Evolutionary conservation across 129 eudicot genomes (phyloP).

Genomic region (carrot (Daucus carota)): DNA sequence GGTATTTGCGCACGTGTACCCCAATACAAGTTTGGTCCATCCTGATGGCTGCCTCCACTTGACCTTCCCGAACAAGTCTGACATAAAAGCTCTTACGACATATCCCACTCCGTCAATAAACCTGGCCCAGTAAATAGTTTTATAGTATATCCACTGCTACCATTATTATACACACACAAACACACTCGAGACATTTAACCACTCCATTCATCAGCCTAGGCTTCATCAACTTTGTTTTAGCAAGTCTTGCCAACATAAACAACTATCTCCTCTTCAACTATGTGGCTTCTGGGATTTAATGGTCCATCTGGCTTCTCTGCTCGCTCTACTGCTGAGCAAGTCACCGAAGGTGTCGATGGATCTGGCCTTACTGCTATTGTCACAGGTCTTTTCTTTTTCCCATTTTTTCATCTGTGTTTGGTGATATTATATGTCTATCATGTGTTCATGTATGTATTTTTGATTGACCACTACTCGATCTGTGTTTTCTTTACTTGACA

Average conservation of each 20-base stretch:
- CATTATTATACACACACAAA: too few species aligned
- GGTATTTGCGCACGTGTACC: too few species aligned
- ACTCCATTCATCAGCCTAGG: not conserved
- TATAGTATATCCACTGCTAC: too few species aligned
- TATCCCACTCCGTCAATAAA: too few species aligned
- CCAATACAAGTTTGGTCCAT: too few species aligned
- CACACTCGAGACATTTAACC: too few species aligned
- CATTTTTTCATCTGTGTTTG: not conserved
- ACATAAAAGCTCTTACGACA: too few species aligned
- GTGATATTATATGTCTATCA: not conserved
- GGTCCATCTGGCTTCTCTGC: conserved; percentile 83
- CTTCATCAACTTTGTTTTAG: not conserved
- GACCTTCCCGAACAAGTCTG: too few species aligned
- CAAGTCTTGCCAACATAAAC: not conserved
- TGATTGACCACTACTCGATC: not conserved
- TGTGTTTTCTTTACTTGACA: too few species aligned
- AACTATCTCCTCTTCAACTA: not conserved
- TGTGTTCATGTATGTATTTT: not conserved
- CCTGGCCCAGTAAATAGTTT: too few species aligned
- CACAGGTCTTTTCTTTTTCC: conserved; percentile 39
- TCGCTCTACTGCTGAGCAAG: conserved; percentile 73
- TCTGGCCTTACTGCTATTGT: conserved; percentile 79
- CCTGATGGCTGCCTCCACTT: too few species aligned
- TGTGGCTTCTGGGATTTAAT: conserved; percentile 64
- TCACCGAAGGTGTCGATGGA: conserved; percentile 67